Evolutionary conservation across 805 yeast genomes (phyloP), one percentile per base, ranked within the genome.

Genomic region (Debaryomyces maramus): DNA sequence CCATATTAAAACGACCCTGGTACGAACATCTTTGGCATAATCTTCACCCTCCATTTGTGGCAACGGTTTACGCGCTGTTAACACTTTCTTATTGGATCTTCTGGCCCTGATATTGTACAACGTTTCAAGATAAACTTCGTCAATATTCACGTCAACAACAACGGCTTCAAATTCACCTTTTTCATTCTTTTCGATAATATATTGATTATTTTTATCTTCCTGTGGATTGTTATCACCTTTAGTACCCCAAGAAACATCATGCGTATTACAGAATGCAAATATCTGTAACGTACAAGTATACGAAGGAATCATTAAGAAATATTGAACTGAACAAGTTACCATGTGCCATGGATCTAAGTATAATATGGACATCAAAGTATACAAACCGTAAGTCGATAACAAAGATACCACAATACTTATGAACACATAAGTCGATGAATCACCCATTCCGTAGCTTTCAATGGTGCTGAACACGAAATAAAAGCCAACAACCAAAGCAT

Each of bases 221-320:
- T 62, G 58, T 33, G 80, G 84, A 44, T 77, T 78, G 47, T 83
- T 85, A 45, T 90, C 97, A 50, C 99, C 99, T 60, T 91, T 91
- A 2, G 99, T 91, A 65, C 99, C 99, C 99, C 99, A 91, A 0
- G 97, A 86, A 36, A 93, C 96, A 71, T 91, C 99, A 65, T 91
- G 98, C 3, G 97, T 91, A 61, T 91, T 91, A 70, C 99, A 91
- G 65, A 91, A 89, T 1, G 99, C 97, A 67, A 89, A 91, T 43
- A 93, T 89, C 65, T 91, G 97, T 41, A 91, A 70, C 2, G 96
- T 83, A 66, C 96, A 88, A 3, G 95, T 85, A 60, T 89, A 91
- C 0, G 95, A 83, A 18, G 99, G 98, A 38, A 91, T 73, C 73
- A 93, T 76, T 49, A 90, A 60, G 65, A 91, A 86, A 70, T 93